Evolutionary conservation across 2,329 filamentous ascomycete species (phyloP), one percentile per base, ranked within the genome.

Genomic region (Dothistroma septosporum): DNA sequence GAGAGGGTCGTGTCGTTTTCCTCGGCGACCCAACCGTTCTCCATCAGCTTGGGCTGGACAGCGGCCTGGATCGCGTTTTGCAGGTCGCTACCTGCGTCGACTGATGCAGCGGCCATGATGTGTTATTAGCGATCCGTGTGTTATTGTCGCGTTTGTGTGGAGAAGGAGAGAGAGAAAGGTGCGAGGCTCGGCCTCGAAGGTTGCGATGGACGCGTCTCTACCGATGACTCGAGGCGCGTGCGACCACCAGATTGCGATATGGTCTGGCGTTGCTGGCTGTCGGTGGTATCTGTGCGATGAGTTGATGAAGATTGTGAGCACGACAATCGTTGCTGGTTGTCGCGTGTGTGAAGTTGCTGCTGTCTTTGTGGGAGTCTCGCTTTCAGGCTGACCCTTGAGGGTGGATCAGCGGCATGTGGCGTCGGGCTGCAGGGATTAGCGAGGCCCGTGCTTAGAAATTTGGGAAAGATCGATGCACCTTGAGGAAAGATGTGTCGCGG

Each of bases 41-140:
- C 93, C 61, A 91, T 85, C 60, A 99, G 82, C 80, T 97, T 97
- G 33, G 91, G 89, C 77, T 94, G 90, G 65, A 97, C 92, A 47
- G 87, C 88, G 69, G 82, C 81, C 74, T 89, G 91, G 58, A 99
- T 85, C 66, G 91, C 89, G 68, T 92, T 85, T 67, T 92, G 92
- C 73, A 97, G 81, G 53, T 91, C 90, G 74, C 92, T 91, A 70
- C 89, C 88, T 67, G 89, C 83, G 58, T 84, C 80, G 49, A 72
- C 62, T 28, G 35, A 28, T 47, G 55, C 87, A 76, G 91, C 84
- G 68, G 91, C 82, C 90, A 97, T 97, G 59, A 47, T 70, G 55
- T 55, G 54, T 53, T 53, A 32, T 37, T 32, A 47, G 19, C n/a
- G 44, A 22, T 22, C 5, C 1, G 37, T 46, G 24, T 53, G 56